phyloP scores from a whole-genome alignment of 2,329 filamentous ascomycete genomes.

The Aspergillus felis region DNA sequence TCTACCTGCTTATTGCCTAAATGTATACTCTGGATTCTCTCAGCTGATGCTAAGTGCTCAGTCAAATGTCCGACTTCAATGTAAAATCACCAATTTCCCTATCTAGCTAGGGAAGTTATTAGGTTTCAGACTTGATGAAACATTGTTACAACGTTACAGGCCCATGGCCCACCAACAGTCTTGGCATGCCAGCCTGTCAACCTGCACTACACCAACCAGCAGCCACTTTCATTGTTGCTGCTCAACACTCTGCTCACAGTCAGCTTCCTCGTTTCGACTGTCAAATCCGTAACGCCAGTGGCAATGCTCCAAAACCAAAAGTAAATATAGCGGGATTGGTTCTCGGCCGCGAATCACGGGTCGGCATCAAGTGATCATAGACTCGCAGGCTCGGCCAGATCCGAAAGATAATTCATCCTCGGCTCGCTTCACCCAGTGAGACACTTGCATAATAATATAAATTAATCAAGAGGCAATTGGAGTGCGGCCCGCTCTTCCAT shows the following conservation, averaged over 20 bases:
- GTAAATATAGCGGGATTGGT: background rate
- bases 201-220: background rate
- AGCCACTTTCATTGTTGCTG: background rate
- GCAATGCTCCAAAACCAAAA: background rate
- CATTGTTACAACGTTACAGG: background rate
- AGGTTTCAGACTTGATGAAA: background rate
- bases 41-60: background rate
- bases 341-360: background rate
- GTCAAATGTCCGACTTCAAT: background rate
- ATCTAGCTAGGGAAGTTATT: background rate
- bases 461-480: background rate
- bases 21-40: background rate
- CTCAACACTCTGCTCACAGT: background rate
- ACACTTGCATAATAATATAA: background rate
- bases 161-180: background rate
- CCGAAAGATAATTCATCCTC: background rate
- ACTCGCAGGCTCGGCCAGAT: background rate
- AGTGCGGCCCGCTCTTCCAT: background rate
- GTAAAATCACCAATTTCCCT: too few relatives aligned
- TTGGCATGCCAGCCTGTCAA: background rate
- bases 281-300: background rate
- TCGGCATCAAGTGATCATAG: background rate
- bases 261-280: background rate
- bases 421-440: background rate
- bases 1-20: too few relatives aligned